Conservation (phyloP, 768 basidiomycete species). For the Chalciporus piperatus region DNA sequence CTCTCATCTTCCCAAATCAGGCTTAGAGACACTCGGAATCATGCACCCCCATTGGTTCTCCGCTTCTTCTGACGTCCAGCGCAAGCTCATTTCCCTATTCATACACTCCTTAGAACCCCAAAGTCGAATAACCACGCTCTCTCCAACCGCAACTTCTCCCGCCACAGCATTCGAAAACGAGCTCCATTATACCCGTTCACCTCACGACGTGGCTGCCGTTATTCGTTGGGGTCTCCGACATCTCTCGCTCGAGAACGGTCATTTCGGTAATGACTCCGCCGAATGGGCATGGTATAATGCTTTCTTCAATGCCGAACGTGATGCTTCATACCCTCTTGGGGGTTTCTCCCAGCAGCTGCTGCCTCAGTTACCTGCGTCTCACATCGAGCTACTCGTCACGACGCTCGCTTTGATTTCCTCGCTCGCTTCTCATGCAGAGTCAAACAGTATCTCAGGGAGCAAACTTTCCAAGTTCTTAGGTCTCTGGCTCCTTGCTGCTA, state of each 20-base stretch:
- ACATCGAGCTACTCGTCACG: slow-evolving; percentile 55
- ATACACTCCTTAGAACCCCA: slow-evolving; percentile 58
- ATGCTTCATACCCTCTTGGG: slow-evolving; percentile 55
- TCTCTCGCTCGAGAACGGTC: slow-evolving; percentile 54
- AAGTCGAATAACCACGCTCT: slow-evolving; percentile 45
- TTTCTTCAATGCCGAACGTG: slow-evolving; percentile 60
- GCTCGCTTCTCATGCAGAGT: slow-evolving; percentile 68
- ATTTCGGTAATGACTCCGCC: slow-evolving; percentile 54
- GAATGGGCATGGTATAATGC: slow-evolving; percentile 66
- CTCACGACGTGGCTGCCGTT: slow-evolving; percentile 77
- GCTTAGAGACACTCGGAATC: slow-evolving; percentile 77
- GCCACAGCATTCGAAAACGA: slow-evolving; percentile 60
- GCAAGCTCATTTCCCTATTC: slow-evolving; percentile 64
- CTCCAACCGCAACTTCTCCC: slow-evolving; percentile 47
- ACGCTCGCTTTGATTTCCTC: slow-evolving; percentile 64
- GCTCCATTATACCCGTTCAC: slow-evolving; percentile 59
- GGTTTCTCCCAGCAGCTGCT: slow-evolving; percentile 62
- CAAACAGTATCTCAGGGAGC: slow-evolving; percentile 73
- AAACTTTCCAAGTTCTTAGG: slow-evolving; percentile 73
- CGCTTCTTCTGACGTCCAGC: slow-evolving; percentile 67
- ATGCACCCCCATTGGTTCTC: slow-evolving; percentile 88
- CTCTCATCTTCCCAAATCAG: slow-evolving; percentile 34
- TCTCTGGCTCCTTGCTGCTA: slow-evolving; percentile 62
- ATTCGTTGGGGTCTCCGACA: slow-evolving; percentile 81
- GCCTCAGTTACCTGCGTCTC: slow-evolving; percentile 56